phyloP scores from a whole-genome alignment of 176 grass and related monocot genomes.

The Ampelocalamus luodianensis region DNA sequence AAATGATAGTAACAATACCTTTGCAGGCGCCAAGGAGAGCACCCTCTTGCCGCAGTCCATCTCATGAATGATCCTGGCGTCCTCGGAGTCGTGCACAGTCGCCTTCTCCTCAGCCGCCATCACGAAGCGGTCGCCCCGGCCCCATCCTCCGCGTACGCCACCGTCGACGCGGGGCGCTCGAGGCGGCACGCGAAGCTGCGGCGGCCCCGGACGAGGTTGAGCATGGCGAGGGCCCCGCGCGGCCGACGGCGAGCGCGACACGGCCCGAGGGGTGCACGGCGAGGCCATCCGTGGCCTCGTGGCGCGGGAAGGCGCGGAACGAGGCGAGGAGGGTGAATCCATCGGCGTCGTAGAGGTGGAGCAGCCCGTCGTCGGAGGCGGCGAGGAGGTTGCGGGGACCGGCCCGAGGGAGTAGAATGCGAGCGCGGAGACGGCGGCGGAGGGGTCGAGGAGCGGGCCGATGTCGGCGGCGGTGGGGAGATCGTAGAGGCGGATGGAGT shows the following conservation, averaged over 20 bases:
- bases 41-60: constrained; percentile 61
- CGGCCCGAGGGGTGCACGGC: constrained; percentile 75
- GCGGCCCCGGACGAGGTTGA: constrained; percentile 73
- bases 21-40: constrained; percentile 60
- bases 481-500: constrained; percentile 85
- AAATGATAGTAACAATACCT: constrained; percentile 55
- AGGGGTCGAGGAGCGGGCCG: constrained; percentile 74
- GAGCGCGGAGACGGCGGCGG: constrained; percentile 75
- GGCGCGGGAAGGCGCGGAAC: constrained; percentile 44
- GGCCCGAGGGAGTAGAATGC: constrained; percentile 72
- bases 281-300: constrained; percentile 51
- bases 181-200: constrained; percentile 84
- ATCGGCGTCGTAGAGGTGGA: constrained; percentile 83
- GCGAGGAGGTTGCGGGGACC: constrained; percentile 82
- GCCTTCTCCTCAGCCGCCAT: constrained; percentile 64
- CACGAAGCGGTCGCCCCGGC: constrained; percentile 54
- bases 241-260: constrained; percentile 71
- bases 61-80: constrained; percentile 79
- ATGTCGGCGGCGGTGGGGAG: constrained; percentile 66
- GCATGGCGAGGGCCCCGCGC: constrained; percentile 60
- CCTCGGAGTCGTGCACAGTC: constrained; percentile 71
- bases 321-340: constrained; percentile 73
- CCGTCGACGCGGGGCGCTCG: constrained; percentile 54
- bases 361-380: constrained; percentile 76
- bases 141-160: constrained; percentile 50